A percentile compares a stretch with the other conserved stretches of the same genome.
Conservation (phyloP, 257 asterid species). For the Pogostemon cablin region DNA sequence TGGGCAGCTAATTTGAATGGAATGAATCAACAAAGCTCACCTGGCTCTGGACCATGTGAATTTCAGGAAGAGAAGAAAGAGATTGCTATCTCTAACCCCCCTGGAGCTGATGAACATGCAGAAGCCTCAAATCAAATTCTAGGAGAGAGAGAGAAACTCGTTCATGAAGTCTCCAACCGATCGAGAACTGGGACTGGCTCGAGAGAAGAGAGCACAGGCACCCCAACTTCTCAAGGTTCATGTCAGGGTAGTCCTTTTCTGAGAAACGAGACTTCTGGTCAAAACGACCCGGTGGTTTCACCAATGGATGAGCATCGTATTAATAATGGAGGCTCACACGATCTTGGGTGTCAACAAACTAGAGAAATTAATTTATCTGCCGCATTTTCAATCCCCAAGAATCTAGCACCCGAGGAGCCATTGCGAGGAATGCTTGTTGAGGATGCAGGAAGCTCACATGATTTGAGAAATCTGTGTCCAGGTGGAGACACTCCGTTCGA, state of each 20-base stretch:
- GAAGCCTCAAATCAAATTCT: conserved; percentile 44
- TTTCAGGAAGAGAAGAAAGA: conserved; percentile 55
- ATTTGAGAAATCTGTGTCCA: conserved; percentile 64
- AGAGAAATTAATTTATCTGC: conserved; percentile 48
- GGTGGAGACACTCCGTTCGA: conserved; percentile 50
- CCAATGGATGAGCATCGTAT: conserved; percentile 44
- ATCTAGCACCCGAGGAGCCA: conserved; percentile 44
- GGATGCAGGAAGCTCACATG: conserved; percentile 87
- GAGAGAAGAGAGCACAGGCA: conserved; percentile 76
- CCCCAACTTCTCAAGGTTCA: conserved; percentile 84
- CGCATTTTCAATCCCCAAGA: conserved; percentile 49
- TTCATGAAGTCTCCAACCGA: conserved; percentile 46
- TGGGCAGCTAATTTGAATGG: conserved; percentile 65
- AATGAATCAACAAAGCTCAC: conserved; percentile 48
- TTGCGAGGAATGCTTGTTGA: conserved; percentile 69
- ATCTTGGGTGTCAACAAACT: conserved; percentile 39
- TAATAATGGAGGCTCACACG: conserved; percentile 38
- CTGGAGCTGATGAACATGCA: conserved; percentile 43
- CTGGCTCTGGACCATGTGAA: conserved; percentile 47
- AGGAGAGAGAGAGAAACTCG: conserved; percentile 40
- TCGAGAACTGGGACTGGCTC: conserved; percentile 72
- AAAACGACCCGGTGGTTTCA: conserved; percentile 48
- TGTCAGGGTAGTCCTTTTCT: conserved; percentile 64
- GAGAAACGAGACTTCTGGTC: conserved; percentile 53
- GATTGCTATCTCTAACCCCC: conserved; percentile 28